Percentiles rank a stretch among this genome's conserved stretches.
Conservation (phyloP, 768 basidiomycete genomes). For the Sutorius australiensis region DNA sequence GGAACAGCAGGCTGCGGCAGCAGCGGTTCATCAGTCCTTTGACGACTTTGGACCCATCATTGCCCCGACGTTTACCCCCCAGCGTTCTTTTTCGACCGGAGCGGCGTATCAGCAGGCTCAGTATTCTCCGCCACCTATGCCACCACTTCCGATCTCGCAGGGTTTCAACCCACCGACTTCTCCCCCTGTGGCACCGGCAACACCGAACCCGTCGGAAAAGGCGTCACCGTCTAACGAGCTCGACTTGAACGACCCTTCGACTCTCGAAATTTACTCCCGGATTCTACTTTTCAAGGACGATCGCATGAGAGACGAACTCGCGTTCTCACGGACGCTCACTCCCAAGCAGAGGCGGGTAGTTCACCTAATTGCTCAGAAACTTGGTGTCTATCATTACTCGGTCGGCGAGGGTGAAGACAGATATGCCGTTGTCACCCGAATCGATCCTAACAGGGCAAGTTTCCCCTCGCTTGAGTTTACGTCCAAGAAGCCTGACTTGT, state of each 20-base stretch:
- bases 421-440: slow-evolving; percentile 91
- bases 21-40: slow-evolving; percentile 43
- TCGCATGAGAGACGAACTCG: slow-evolving; percentile 93
- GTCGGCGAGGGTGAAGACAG: slow-evolving; percentile 91
- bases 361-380: slow-evolving; percentile 93
- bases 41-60: slow-evolving; percentile 71
- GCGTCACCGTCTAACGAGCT: slow-evolving; percentile 63
- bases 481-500: slow-evolving; percentile 13
- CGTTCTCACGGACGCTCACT: slow-evolving; percentile 84
- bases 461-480: slow-evolving; percentile 14
- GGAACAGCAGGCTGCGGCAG: slow-evolving; percentile 47
- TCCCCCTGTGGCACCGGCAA: slow-evolving; percentile 52
- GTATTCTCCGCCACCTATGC: slow-evolving; percentile 60
- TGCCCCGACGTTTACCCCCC: slow-evolving; percentile 58
- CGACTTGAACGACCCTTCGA: slow-evolving; percentile 93
- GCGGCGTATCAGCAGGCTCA: slow-evolving; percentile 55
- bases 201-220: slow-evolving; percentile 67
- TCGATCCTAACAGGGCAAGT: slow-evolving; percentile 77
- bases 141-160: slow-evolving; percentile 39
- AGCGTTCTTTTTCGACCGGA: slow-evolving; percentile 67
- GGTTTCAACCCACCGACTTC: slow-evolving; percentile 42
- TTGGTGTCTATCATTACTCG: slow-evolving; percentile 93
- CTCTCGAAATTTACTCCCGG: slow-evolving; percentile 95
- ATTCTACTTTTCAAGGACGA: slow-evolving; percentile 98
- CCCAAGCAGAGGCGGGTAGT: slow-evolving; percentile 89